Conservation (phyloP, 495 filamentous ascomycete species). For the Parathielavia appendiculata region DNA sequence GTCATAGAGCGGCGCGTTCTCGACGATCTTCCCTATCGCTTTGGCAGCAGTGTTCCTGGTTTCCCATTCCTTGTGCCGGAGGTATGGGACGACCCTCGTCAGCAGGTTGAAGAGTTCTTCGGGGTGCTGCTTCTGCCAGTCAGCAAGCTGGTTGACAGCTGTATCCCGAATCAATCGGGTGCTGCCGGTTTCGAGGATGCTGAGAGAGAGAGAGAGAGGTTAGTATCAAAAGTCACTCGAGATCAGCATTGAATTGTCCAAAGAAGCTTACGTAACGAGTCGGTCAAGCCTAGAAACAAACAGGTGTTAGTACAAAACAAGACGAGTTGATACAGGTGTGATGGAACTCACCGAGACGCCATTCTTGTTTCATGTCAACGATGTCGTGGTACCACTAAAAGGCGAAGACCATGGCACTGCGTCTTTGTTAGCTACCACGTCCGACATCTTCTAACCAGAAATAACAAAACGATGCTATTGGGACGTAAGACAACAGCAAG, state of each 20-base stretch:
- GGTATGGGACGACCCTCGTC: slow-evolving; percentile 90
- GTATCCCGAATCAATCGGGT: slow-evolving; percentile 92
- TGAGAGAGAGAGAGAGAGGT: slow-evolving; percentile 39
- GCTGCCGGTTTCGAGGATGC: slow-evolving; percentile 92
- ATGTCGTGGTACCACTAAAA: slow-evolving; percentile 11
- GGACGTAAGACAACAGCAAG: background rate
- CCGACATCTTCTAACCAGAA: background rate
- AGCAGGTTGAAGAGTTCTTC: slow-evolving; percentile 95
- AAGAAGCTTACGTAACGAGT: slow-evolving; percentile 74
- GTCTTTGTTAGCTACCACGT: slow-evolving; percentile 17
- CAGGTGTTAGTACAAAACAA: slow-evolving; percentile 20
- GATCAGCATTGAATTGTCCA: no score
- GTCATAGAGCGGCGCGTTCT: slow-evolving; percentile 81
- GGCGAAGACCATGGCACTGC: slow-evolving; percentile 26
- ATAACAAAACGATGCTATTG: slow-evolving; percentile 4
- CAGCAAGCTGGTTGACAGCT: slow-evolving; percentile 90
- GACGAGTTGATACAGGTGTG: background rate
- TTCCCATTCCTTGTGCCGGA: slow-evolving; percentile 91
- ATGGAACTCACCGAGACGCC: slow-evolving; percentile 48
- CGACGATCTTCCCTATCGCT: slow-evolving; percentile 85
- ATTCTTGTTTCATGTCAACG: slow-evolving; percentile 42
- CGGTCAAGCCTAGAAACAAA: slow-evolving; percentile 65
- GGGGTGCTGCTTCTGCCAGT: slow-evolving; percentile 95
- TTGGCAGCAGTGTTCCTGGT: slow-evolving; percentile 86
- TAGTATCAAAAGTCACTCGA: slow-evolving; percentile 17